Conservation (phyloP, 495 filamentous ascomycete genomes). For the Neurospora africana region DNA sequence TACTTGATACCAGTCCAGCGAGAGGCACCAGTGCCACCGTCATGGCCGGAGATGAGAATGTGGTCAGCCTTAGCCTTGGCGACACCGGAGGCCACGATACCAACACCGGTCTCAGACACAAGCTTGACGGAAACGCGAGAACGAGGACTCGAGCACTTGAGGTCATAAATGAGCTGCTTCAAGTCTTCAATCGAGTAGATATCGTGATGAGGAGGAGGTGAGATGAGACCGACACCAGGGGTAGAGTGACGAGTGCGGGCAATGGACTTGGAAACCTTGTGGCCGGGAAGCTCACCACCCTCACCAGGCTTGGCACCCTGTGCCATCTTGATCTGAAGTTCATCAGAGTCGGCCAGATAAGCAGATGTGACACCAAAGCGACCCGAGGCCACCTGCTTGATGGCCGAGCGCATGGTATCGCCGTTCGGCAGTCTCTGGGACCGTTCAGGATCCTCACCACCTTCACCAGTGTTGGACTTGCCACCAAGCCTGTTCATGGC, state of each 20-base stretch:
- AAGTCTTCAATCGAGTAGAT: slow-evolving; percentile 99
- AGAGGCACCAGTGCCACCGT: slow-evolving; percentile 96
- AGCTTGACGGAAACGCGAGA: slow-evolving; percentile 97
- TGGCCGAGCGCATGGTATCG: slow-evolving; percentile 96
- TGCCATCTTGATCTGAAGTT: slow-evolving; percentile 99
- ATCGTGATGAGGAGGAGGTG: slow-evolving; percentile 97
- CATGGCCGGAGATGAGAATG: slow-evolving; percentile 94
- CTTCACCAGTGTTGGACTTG: slow-evolving; percentile 98
- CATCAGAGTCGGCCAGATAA: slow-evolving; percentile 96
- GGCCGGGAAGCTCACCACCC: slow-evolving; percentile 93
- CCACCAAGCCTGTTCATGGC: slow-evolving; percentile 97
- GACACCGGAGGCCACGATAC: slow-evolving; percentile 96
- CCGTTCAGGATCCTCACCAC: slow-evolving; percentile 92
- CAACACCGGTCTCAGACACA: slow-evolving; percentile 95
- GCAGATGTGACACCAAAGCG: slow-evolving; percentile 97
- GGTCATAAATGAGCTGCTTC: slow-evolving; percentile 97
- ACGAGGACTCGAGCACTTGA: slow-evolving; percentile 95
- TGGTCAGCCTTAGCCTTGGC: slow-evolving; percentile 98
- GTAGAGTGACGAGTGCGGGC: slow-evolving; percentile 97
- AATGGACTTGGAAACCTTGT: slow-evolving; percentile 96
- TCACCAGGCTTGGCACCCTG: slow-evolving; percentile 98
- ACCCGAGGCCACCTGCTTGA: slow-evolving; percentile 97
- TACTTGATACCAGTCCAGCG: slow-evolving; percentile 99
- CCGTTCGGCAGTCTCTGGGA: slow-evolving; percentile 81
- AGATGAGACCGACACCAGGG: slow-evolving; percentile 94